Conservation (phyloP, 164 flowering plant genomes). For the Vitis riparia region DNA sequence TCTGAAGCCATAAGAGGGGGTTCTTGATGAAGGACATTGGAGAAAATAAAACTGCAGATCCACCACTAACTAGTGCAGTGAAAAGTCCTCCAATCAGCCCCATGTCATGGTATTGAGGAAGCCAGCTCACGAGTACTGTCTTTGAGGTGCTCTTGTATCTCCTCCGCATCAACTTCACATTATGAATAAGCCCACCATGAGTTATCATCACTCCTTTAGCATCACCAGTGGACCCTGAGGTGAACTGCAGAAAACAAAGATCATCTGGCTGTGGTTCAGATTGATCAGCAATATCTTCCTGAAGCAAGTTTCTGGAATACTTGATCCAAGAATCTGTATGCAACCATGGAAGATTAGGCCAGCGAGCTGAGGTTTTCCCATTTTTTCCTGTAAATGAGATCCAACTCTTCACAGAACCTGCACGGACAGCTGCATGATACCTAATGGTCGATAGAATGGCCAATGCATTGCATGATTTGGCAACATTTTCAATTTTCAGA, state of each 20-base stretch:
- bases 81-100: slow-evolving; percentile 84
- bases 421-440: slow-evolving; percentile 67
- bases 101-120: slow-evolving; percentile 92
- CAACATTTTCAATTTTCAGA: slow-evolving; percentile 65
- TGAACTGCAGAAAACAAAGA: slow-evolving; percentile 74
- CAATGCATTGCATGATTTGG: slow-evolving; percentile 65
- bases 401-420: slow-evolving; percentile 53
- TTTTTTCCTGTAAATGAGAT: slow-evolving; percentile 36
- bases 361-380: slow-evolving; percentile 38
- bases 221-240: slow-evolving; percentile 88
- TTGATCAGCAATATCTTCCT: slow-evolving; percentile 14
- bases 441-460: slow-evolving; percentile 64
- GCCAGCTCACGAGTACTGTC: slow-evolving; percentile 80
- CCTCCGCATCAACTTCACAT: slow-evolving; percentile 70
- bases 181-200: slow-evolving; percentile 80
- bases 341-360: slow-evolving; percentile 88
- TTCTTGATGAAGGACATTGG: slow-evolving; percentile 77
- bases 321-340: slow-evolving; percentile 74
- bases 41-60: slow-evolving; percentile 67
- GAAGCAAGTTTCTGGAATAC: slow-evolving; percentile 26
- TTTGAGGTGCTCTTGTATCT: slow-evolving; percentile 71
- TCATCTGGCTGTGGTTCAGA: slow-evolving; percentile 49
- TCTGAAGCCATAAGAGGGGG: slow-evolving; percentile 76
- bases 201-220: slow-evolving; percentile 89
- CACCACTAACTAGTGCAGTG: slow-evolving; percentile 73